Evolutionary conservation across 2,329 filamentous ascomycete species (phyloP), one percentile per base, ranked within the genome.

Genomic region (Aspergillus arachidicola): DNA sequence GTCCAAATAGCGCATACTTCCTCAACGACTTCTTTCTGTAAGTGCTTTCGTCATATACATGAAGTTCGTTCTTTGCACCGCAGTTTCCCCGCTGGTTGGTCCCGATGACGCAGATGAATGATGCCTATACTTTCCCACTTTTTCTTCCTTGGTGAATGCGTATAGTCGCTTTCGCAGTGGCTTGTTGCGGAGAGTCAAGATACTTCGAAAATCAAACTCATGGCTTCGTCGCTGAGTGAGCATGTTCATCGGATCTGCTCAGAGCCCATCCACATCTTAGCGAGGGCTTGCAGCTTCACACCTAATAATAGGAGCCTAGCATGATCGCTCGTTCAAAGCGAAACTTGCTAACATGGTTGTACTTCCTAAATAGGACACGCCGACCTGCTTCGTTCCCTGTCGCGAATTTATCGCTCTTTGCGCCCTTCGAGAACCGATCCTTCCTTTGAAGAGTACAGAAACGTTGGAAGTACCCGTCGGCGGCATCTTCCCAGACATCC

Each of bases 31-130:
- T 50, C 34, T 61, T 14, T 64, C 43, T 26, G 64, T 64, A 64
- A 57, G 64, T 57, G 30, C 43, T 46, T 55, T n/a, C 11, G 9
- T 26, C 55, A 41, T 41, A 59, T 5, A 26, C 21, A 45, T 64
- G 32, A 54, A 45, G 21, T 26, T 36, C 57, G 41, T 34, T 32
- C 30, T 23, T 19, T 56, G 48, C 43, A 61, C 59, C 54, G 50
- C 50, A 57, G 26, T 50, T 57, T 45, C 58, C 57, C 62, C 60
- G 54, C 57, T 54, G 53, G 21, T 57, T 45, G 41, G 38, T 58
- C 16, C 58, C 60, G 63, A 64, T 67, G 65, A 64, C 61, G 63
- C 65, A 66, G 38, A 21, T 48, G 46, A 28, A 51, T 21, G 28
- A n/a, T 43, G 57, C 46, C 36, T 43, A 45, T 51, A 57, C n/a